Conservation (phyloP, 352 stramenopile species). For the Globisporangium irregulare region DNA sequence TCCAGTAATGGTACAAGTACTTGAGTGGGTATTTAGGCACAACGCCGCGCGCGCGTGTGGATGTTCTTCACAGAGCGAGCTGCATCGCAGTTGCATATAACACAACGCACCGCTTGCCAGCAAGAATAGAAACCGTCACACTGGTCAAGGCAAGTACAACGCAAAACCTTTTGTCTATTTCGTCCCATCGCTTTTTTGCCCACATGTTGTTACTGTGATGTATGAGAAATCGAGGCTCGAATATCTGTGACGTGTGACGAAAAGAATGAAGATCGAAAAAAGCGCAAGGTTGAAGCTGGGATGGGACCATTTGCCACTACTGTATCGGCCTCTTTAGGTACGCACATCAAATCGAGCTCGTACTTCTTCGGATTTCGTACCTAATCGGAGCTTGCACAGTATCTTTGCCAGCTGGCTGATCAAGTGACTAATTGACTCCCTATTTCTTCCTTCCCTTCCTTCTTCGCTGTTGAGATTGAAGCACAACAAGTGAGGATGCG, state of each 20-base stretch:
- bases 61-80: background rate
- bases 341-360: too few relatives aligned
- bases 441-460: background rate
- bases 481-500: slow-evolving; percentile 20
- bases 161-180: too few relatives aligned
- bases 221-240: too few relatives aligned
- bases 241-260: background rate
- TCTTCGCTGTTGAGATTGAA: background rate
- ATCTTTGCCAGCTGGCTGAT: too few relatives aligned
- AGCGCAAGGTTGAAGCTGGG: slow-evolving; percentile 3
- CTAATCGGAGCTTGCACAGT: too few relatives aligned
- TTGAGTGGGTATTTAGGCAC: background rate
- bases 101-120: background rate
- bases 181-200: too few relatives aligned
- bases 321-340: too few relatives aligned
- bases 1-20: background rate
- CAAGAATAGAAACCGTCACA: background rate
- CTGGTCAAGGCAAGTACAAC: too few relatives aligned
- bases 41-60: background rate
- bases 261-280: background rate
- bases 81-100: slow-evolving; percentile 1
- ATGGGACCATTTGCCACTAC: background rate
- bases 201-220: too few relatives aligned
- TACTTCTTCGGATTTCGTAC: too few relatives aligned
- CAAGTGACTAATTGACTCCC: background rate